These are phyloP conservation scores for Cudoniella acicularis DNA, from an alignment of 495 filamentous ascomycete species.

Conservation along the genomic window DNA sequence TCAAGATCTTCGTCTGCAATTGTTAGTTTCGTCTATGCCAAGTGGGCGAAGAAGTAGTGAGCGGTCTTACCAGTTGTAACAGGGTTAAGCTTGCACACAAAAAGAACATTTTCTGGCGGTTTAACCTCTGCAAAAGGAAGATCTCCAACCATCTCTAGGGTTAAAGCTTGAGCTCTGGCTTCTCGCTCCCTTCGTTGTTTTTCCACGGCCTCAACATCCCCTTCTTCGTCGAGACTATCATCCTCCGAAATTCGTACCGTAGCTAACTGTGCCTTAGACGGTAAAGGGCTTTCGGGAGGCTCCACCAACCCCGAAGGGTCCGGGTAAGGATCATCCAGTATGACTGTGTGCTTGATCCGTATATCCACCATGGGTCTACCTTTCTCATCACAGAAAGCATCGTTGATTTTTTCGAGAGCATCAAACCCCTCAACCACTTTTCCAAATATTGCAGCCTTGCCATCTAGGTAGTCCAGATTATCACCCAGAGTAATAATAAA, in stretches of 20 bases:
- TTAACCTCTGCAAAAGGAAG: conserved; percentile 97
- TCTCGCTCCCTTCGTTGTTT: conserved; percentile 81
- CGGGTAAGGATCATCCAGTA: conserved; percentile 84
- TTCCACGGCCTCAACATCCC: conserved; percentile 70
- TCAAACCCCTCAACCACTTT: conserved; percentile 94
- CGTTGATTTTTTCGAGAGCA: conserved; percentile 88
- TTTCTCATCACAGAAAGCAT: conserved; percentile 76
- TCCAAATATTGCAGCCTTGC: conserved; percentile 89
- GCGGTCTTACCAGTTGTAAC: conserved; percentile 56
- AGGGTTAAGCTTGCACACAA: conserved; percentile 97
- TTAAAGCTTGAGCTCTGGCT: conserved; percentile 89
- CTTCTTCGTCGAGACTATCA: conserved; percentile 61
- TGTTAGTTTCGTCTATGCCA: conserved; percentile 7
- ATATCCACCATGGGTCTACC: conserved; percentile 87
- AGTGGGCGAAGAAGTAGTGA: background rate
- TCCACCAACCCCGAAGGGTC: conserved; percentile 73
- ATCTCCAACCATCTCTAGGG: conserved; percentile 96
- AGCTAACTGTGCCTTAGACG: conserved; percentile 78
- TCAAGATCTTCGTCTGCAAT: conserved; percentile 80
- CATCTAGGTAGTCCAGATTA: conserved; percentile 82
- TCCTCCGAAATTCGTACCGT: conserved; percentile 90
- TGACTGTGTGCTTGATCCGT: conserved; percentile 82
- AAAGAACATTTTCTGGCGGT: conserved; percentile 93
- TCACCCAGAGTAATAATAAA: conserved; percentile 88
- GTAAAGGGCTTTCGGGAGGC: conserved; percentile 75